Conservation (phyloP, 345 rosid genomes). For the Lenwebbia sp. region DNA sequence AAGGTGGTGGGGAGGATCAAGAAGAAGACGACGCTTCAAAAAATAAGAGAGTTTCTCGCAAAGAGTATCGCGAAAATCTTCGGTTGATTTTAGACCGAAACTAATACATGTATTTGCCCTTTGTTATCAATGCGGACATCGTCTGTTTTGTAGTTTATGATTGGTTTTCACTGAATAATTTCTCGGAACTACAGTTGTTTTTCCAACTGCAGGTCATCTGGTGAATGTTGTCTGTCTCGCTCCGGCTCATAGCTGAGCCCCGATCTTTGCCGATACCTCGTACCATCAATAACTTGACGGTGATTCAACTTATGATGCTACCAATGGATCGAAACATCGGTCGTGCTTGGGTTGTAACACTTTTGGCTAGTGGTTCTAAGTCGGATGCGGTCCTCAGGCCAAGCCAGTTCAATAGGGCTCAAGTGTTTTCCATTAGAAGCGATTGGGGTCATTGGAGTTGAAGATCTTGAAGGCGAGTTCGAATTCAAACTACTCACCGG, state of each 20-base stretch:
- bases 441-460: not conserved
- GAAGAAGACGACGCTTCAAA: not conserved
- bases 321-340: not conserved
- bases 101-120: not conserved
- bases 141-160: not conserved
- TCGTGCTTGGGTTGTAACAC: not conserved
- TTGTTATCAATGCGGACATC: not conserved
- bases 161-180: not conserved
- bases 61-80: slow-evolving; percentile 10
- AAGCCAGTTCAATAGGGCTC: not conserved
- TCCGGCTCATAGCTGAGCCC: not conserved
- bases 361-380: not conserved
- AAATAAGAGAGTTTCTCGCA: slow-evolving; percentile 10
- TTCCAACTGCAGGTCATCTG: not conserved
- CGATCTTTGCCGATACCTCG: not conserved
- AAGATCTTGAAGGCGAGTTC: not conserved
- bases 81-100: not conserved
- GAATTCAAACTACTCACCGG: not conserved
- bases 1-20: slow-evolving; percentile 4
- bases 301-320: not conserved
- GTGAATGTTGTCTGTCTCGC: not conserved
- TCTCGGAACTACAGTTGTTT: not conserved
- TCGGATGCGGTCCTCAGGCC: not conserved
- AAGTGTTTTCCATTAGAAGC: not conserved
- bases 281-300: not conserved